Base-by-base conservation (phyloP, 495 filamentous ascomycete genomes). In the Entonaema liquescens region DNA sequence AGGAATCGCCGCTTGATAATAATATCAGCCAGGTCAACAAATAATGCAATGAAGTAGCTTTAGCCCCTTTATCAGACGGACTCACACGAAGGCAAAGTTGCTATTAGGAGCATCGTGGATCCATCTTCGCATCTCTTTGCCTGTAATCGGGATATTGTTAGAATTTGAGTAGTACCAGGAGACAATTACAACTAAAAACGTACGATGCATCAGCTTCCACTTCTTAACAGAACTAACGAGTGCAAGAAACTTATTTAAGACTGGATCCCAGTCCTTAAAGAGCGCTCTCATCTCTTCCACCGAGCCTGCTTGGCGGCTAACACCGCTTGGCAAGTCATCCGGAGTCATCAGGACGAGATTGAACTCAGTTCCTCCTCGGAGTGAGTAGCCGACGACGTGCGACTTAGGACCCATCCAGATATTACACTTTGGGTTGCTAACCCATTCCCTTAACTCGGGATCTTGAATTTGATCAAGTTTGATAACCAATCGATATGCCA, bases 361-460 rank as follows among this genome's bases (percentile, higher is more conserved):
- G 64, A 82, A 88, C 52, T 86, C 73, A 0, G 76, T 75, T 25
- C 83, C 84, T 3, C 77, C 79, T 58, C 83, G 80, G 13, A 89
- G 73, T 1, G 85, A 79, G 62, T 89, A 89, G 25, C 78, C 84
- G 1, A 87, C 84, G 1, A 83, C 82, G 62, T 89, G 88, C 0
- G 79, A 81, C 7, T 70, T 68, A 2, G 87, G 88, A 5, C 90
- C 90, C 23, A 91, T 74, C 91, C 90, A 92, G 67, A 90, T 86
- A 64, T 90, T 85, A 3, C 88, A 85, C 6, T 80, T 82, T 1
- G 88, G 85, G 23, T 86, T 80, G 4, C 74, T 56, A 0, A 88
- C 78, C 73, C 83, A 79, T 42, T 83, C 73, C 6, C 67, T 71
- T 1, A 87, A 67, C 13, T 81, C 80, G 0, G 80, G 78, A 52